Evolutionary conservation across 2,329 filamentous ascomycete genomes (phyloP), one percentile per base, ranked within the genome.

Genomic region (Fusarium aywerte): DNA sequence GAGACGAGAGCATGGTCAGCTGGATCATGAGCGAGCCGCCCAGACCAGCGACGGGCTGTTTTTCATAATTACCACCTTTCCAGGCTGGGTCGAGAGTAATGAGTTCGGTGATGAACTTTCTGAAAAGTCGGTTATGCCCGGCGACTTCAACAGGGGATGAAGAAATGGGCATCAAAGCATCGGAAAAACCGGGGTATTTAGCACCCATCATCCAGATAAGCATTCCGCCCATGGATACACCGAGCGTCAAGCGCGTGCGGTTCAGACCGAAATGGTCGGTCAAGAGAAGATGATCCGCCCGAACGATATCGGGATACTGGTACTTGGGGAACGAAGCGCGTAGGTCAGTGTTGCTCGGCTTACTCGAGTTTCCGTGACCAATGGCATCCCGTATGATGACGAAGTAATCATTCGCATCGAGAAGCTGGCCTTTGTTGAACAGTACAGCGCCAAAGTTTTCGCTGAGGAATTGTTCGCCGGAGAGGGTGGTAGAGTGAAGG

Each of bases 221-320:
- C 65, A 65, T 67, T 1, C 64, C 65, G 1, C 65, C 64, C 54
- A 68, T 67, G 0, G 64, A 67, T 0, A 67, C 64, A 1, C 65
- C 65, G 20, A 67, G 49, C 0, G 51, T 40, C 7, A 67, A 4
- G 1, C 64, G 23, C 0, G 60, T 68, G 1, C 52, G 45, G 1
- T 68, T 60, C 0, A 67, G 43, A 5, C 44, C 44, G 6, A 67
- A 68, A 11, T 68, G 49, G 1, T 68, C 49, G 3, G 64, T 53
- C 0, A 67, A 11, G 0, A 65, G 49, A 0, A 4, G 2, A 15
- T 56, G 59, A 3, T 68, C 65, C 0, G 59, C 64, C 0, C 59
- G 64, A 9, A 61, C 36, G 32, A 67, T 67, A 1, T 67, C 59
- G 0, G 49, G 33, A 21, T 67, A 65, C 31, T 68, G 53, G 4